Evolutionary conservation across 768 basidiomycete genomes (phyloP), one percentile per base, ranked within the genome.

Genomic region (Coprinopsis sp.): DNA sequence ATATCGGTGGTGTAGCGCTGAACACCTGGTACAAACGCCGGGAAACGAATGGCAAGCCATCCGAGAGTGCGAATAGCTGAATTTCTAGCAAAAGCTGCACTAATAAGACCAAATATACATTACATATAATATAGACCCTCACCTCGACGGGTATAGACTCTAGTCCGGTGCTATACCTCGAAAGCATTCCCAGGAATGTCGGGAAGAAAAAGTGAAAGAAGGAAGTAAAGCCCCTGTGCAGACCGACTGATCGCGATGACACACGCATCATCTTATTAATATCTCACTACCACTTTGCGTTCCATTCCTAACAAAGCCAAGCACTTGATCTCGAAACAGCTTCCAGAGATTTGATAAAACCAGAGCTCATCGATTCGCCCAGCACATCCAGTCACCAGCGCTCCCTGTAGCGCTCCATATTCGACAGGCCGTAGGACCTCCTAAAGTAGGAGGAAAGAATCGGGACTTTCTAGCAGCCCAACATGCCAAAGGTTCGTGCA

Each of bases 21-120:
- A 85, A 86, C 12, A 85, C 66, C 12, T 59, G 33, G 50, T 78
- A 60, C 16, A 93, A 61, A 30, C 70, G 62, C 49, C 65, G 75
- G 51, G 77, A 87, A 25, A 77, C 66, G 41, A 64, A 63, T 0
- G 91, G 90, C 6, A 96, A 66, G 28, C 67, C 56, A 14, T 77
- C 69, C 3, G 87, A 90, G 5, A 80, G 65, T 0, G 90, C 81
- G 52, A 72, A 72, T 14, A 87, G 73, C 53, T 92, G 86, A 12
- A 95, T 74, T 46, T 91, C 79, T 54, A 86, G 84, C 0, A 94
- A 64, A 7, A 97, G 72, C 92, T 94, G 54, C 27, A 29, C 39
- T 28, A 16, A 42, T 19, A 31, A 16, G n/a, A 6, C 30, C 50
- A 56, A 56, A 46, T 56, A 33, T 10, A 23, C 18, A 44, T 27